Evolutionary conservation across 768 basidiomycete species (phyloP).

Genomic region (Hygrophorus pudorinus): DNA sequence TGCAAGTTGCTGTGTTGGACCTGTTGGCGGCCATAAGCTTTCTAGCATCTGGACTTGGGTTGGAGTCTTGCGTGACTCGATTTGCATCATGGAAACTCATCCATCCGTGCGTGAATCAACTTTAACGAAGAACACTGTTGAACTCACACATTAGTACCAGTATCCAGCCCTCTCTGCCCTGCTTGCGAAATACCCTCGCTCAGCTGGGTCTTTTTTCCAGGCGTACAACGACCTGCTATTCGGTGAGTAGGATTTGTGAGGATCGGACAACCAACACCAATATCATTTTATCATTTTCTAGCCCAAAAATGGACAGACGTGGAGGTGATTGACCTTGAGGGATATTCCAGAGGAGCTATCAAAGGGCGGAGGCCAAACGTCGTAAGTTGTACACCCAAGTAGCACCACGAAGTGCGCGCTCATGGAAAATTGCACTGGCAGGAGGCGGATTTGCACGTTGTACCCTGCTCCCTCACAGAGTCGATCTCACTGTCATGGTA

Average conservation of each 20-base stretch:
- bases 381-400: constrained; percentile 22
- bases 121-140: too few species aligned
- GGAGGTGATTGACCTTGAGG: constrained; percentile 48
- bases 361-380: constrained; percentile 45
- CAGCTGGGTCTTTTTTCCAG: constrained; percentile 58
- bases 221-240: constrained; percentile 65
- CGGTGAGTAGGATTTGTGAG: constrained; percentile 26
- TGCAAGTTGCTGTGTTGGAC: too few species aligned
- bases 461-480: constrained; percentile 64
- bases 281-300: constrained; percentile 17
- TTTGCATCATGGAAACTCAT: too few species aligned
- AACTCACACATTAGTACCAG: constrained; percentile 17
- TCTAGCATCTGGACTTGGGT: too few species aligned
- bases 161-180: constrained; percentile 36
- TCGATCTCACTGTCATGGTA: constrained; percentile 55
- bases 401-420: too few species aligned
- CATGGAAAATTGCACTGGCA: constrained; percentile 15
- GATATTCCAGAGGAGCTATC: constrained; percentile 46
- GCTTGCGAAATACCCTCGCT: constrained; percentile 50
- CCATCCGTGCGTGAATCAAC: too few species aligned
- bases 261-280: background rate
- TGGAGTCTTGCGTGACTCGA: too few species aligned
- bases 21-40: too few species aligned
- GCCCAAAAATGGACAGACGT: constrained; percentile 68
- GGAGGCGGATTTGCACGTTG: constrained; percentile 38